A percentile compares a stretch with the other conserved stretches of the same genome.
These are phyloP conservation scores for Physcia stellaris DNA, from an alignment of 495 filamentous ascomycete species.

Conservation along the genomic window DNA sequence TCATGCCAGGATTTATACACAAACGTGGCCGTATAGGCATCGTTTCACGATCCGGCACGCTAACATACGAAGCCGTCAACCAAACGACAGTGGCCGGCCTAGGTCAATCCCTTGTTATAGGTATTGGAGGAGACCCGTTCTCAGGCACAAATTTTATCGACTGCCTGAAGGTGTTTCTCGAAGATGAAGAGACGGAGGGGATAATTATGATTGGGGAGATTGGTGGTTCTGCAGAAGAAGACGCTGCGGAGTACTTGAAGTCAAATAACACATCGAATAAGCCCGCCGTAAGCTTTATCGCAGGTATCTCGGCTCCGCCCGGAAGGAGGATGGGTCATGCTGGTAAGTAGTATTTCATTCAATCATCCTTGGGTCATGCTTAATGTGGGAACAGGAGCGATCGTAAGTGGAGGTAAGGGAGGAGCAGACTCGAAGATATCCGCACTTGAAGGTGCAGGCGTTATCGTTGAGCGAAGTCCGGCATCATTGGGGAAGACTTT, in stretches of 20 bases:
- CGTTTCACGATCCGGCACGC: constrained; percentile 92
- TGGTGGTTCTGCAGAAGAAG: constrained; percentile 92
- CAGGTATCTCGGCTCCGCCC: constrained; percentile 91
- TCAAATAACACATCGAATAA: constrained; percentile 83
- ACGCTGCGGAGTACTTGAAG: constrained; percentile 91
- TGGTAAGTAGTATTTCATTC: constrained; percentile 30
- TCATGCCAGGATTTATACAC: constrained; percentile 99
- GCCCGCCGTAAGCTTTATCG: constrained; percentile 95
- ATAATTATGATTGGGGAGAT: constrained; percentile 99
- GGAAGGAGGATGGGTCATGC: constrained; percentile 98
- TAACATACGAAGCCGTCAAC: constrained; percentile 99
- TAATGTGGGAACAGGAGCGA: constrained; percentile 45
- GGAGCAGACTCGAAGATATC: constrained; percentile 95
- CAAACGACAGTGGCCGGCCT: constrained; percentile 95
- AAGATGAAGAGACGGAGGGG: constrained; percentile 93
- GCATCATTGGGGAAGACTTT: constrained; percentile 83
- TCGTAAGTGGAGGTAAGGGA: constrained; percentile 94
- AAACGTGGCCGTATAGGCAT: constrained; percentile 98
- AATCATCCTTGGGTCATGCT: constrained; percentile 1
- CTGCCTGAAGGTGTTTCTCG: constrained; percentile 90
- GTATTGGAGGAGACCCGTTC: constrained; percentile 98
- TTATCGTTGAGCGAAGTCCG: constrained; percentile 91
- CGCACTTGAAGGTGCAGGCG: constrained; percentile 84
- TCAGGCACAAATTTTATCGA: constrained; percentile 99
- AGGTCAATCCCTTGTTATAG: constrained; percentile 93